Evolutionary conservation across 2,329 filamentous ascomycete species (phyloP).

Genomic region (Huntiella omanensis): DNA sequence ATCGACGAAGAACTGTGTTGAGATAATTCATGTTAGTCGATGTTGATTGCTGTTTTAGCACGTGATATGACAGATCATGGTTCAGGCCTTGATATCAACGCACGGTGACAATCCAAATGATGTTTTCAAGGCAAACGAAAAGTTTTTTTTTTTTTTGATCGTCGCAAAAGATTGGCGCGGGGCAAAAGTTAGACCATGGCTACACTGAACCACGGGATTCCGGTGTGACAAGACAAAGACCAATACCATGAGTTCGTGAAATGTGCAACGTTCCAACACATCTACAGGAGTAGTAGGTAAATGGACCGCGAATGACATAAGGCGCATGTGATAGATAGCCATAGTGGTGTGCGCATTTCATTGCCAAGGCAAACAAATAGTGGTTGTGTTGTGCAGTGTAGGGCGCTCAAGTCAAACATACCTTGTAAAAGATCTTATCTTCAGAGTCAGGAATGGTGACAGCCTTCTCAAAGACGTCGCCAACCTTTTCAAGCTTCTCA

Average conservation of each 20-base stretch:
- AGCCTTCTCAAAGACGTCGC: constrained; percentile 57
- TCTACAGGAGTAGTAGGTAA: neutral
- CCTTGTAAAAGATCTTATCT: constrained; percentile 87
- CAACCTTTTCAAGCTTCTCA: constrained; percentile 61
- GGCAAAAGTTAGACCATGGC: no score
- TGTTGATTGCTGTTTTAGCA: neutral
- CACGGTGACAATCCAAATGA: neutral
- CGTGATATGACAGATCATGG: no score
- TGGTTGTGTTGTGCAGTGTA: neutral
- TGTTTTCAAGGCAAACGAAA: neutral
- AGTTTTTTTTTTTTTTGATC: no score
- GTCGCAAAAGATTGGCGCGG: no score
- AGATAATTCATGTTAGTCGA: constrained; percentile 1
- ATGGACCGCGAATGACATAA: no score
- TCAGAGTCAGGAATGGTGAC: constrained; percentile 48
- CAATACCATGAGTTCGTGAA: no score
- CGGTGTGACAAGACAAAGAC: no score
- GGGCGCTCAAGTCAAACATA: constrained; percentile 24
- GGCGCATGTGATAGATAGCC: no score
- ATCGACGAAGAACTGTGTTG: constrained; percentile 74
- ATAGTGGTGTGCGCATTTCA: no score
- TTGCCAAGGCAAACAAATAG: constrained; percentile 8
- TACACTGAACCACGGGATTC: no score
- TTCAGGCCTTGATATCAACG: no score
- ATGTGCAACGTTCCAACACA: no score